Percentiles rank a stretch among this genome's conserved stretches.
Conservation (phyloP, 257 asterid species). For the Nicotiana noctiflora region DNA sequence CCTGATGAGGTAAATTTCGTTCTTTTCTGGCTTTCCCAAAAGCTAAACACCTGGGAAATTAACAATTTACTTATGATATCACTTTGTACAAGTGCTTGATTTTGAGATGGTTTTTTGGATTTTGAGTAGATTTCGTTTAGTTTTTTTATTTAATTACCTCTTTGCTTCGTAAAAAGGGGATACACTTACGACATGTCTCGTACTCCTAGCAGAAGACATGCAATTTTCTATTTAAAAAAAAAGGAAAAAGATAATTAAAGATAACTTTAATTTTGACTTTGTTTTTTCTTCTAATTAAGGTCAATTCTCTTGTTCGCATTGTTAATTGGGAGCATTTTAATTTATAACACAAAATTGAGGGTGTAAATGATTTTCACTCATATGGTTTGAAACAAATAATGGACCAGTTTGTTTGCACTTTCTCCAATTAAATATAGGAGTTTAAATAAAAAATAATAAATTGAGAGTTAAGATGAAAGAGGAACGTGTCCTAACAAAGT, state of each 20-base stretch:
- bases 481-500: neutral
- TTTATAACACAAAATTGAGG: no score
- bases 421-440: neutral
- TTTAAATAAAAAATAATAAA: neutral
- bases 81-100: neutral
- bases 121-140: neutral
- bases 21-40: neutral
- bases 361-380: no score
- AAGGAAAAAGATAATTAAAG: neutral
- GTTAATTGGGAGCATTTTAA: no score
- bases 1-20: neutral
- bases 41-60: slow-evolving; percentile 4
- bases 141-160: neutral
- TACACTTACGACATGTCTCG: neutral
- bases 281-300: neutral
- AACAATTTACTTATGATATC: neutral
- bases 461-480: neutral
- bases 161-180: neutral
- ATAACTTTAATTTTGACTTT: neutral
- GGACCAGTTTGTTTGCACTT: neutral
- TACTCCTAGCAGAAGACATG: neutral
- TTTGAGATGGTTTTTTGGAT: neutral
- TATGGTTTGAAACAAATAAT: no score
- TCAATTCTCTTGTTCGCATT: neutral
- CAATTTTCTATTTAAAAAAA: no score